These are phyloP conservation scores for Aspergillus sp. DNA, from an alignment of 2,329 filamentous ascomycete species.

Conservation along the genomic window DNA sequence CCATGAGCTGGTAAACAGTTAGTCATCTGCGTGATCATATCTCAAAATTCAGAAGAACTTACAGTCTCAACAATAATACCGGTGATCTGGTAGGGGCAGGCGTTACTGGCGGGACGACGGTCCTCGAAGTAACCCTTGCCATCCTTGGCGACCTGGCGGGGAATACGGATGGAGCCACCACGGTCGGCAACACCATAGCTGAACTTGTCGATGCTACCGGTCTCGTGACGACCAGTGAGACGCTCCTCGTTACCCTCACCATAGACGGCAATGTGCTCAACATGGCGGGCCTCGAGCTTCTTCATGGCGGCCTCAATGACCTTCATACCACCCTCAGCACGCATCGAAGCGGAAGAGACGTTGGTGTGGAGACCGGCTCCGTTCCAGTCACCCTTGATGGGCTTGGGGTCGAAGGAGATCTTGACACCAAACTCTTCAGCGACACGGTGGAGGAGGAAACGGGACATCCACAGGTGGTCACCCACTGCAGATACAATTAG, in stretches of 20 bases:
- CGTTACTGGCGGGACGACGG: conserved; percentile 79
- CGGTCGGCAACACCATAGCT: conserved; percentile 94
- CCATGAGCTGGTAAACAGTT: conserved; percentile 37
- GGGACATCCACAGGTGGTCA: conserved; percentile 93
- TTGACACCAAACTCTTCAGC: conserved; percentile 96
- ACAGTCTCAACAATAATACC: conserved; percentile 77
- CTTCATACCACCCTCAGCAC: conserved; percentile 91
- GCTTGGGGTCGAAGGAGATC: conserved; percentile 95
- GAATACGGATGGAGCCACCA: conserved; percentile 90
- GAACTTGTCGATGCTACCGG: conserved; percentile 90
- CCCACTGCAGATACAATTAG: conserved; percentile 63
- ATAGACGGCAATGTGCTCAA: conserved; percentile 88
- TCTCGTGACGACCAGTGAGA: conserved; percentile 93
- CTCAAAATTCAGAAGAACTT: conserved; percentile 19
- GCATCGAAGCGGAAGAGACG: conserved; percentile 89
- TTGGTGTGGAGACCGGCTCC: conserved; percentile 92
- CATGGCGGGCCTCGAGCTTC: conserved; percentile 76
- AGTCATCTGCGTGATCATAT: not conserved
- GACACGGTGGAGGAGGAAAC: conserved; percentile 85
- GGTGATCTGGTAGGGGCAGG: conserved; percentile 81
- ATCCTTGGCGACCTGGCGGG: conserved; percentile 78
- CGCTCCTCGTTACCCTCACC: conserved; percentile 94
- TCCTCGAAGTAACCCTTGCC: conserved; percentile 96
- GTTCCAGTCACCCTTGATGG: conserved; percentile 95
- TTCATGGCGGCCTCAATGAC: conserved; percentile 83